These are phyloP conservation scores for Fusarium neocosmosporiellum DNA, from an alignment of 2,329 filamentous ascomycete species.

Conservation along the genomic window DNA sequence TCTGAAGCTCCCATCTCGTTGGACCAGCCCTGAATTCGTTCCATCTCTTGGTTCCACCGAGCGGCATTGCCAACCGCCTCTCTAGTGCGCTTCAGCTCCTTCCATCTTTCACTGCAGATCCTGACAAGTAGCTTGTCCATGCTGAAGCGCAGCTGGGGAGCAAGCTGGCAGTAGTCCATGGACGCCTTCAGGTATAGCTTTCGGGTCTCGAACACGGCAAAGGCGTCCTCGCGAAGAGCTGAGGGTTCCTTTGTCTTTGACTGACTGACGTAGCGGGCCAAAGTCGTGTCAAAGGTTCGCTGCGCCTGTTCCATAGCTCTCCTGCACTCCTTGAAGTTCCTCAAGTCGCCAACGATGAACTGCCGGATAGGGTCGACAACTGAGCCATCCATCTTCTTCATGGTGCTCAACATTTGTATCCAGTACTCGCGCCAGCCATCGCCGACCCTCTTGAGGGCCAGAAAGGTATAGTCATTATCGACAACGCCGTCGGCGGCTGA, in stretches of 20 bases:
- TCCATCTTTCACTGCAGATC: conserved; percentile 88
- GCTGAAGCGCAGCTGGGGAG: conserved; percentile 84
- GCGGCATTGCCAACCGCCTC: conserved; percentile 73
- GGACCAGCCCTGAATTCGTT: conserved; percentile 91
- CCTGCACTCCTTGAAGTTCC: conserved; percentile 86
- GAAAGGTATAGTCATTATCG: conserved; percentile 93
- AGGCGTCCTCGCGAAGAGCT: conserved; percentile 91
- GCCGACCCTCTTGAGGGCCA: conserved; percentile 85
- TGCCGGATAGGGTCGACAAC: conserved; percentile 84
- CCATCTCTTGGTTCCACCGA: conserved; percentile 83
- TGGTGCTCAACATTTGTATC: conserved; percentile 77
- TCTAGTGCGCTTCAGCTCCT: conserved; percentile 80
- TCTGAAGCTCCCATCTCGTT: conserved; percentile 95
- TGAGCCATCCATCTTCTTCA: conserved; percentile 80
- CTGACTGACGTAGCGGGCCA: conserved; percentile 85
- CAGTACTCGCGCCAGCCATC: conserved; percentile 92
- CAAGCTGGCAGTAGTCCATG: conserved; percentile 91
- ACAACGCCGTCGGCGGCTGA: conserved; percentile 84
- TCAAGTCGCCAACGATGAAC: conserved; percentile 84
- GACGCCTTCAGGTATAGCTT: conserved; percentile 91
- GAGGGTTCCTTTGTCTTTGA: conserved; percentile 95
- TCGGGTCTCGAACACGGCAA: conserved; percentile 91
- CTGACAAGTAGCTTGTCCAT: conserved; percentile 89
- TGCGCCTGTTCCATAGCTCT: conserved; percentile 82
- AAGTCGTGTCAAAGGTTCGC: conserved; percentile 82